Base-by-base conservation (phyloP, 1,284 basidiomycete species). In the Lentinula novae-zelandiae region DNA sequence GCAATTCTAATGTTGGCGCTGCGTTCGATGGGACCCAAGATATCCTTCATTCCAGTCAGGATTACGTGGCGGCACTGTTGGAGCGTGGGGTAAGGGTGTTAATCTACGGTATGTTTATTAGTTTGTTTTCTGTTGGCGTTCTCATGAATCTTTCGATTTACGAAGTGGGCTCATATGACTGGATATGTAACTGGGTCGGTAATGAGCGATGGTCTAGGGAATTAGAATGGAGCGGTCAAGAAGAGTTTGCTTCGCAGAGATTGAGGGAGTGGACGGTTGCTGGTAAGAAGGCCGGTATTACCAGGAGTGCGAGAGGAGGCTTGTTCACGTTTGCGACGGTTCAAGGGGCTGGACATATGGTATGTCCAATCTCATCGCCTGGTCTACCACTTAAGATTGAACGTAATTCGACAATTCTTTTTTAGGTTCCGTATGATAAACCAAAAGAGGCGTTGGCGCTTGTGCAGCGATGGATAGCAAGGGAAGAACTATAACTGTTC, bases 181-280 rank as follows among this genome's bases (percentile, higher is more conserved):
- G 81, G 78, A 86, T 90, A 63, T 92, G 89, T 69, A 92, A 91
- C 72, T 87, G 86, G 80, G 73, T 91, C 15, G 88, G 84, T 1
- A 91, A 90, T 67, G 83, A 86, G 65, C 71, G 75, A 15, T 87
- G 85, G 86, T 83, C 85, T 67, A 67, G 0, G 51, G 70, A 66
- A 1, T 74, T 91, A 64, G 80, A 86, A 64, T 90, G 88, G 89
- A 78, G 77, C n/a, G 85, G 85, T 2, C 74, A 82, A 63, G 72
- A 75, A 6, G 78, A 70, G 22, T 89, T 84, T 71, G 72, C 68
- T 49, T 67, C 71, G 67, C 69, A 82, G 72, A 68, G 73, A 20
- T 67, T 84, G 62, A 68, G 72, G 27, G 78, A 82, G 20, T 89
- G 88, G 87, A 69, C 65, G 1, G 67, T 76, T 61, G 78, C 68